Base-by-base conservation (phyloP, 1,139 yeast species). In the Suhomyces yuchorum region DNA sequence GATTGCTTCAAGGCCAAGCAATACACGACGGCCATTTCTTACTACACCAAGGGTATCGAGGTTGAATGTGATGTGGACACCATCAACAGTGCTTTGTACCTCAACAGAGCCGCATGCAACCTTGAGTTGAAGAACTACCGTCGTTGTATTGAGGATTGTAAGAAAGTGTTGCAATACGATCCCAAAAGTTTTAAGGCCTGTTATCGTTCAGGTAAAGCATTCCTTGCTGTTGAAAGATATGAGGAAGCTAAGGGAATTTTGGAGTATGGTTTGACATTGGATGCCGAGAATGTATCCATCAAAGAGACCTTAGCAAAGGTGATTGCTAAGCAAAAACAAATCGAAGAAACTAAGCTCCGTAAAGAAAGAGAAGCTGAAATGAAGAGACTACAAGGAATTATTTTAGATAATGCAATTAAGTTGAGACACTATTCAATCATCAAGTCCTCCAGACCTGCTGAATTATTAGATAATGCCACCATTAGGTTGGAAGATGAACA, bases 51-150 rank as follows among this genome's bases (percentile, higher is more conserved):
- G 62, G 98, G 96, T 1, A 59, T 95, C 22, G 91, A 84, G 15
- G 82, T 87, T 22, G 80, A 84, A 47, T 81, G 89, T 60, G 79
- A 73, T 8, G 85, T 75, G 15, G 57, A 51, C 28, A 51, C 56
- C 23, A 70, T 91, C 41, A 82, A 82, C 39, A 77, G 82, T 2
- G 82, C 93, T 0, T 74, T 93, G 44, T 82, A 77, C 54, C 72
- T 86, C 47, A 93, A 95, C 65, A 78, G 97, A 52, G 97, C 98
- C 2, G 97, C 96, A 1, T 89, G 97, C 66, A 89, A 93, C 58
- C 71, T 93, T 54, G 96, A 87, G 60, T 66, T 88, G 54, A 85
- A 84, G 58, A 95, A 95, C 66, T 93, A 83, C 65, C 80, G 99
- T 67, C 75, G 82, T 47, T 88, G 96, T 62, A 85, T 93, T 54